These are phyloP conservation scores for Leishmania aethiopica DNA, from an alignment of 208 protist genomes.

Conservation along the genomic window DNA sequence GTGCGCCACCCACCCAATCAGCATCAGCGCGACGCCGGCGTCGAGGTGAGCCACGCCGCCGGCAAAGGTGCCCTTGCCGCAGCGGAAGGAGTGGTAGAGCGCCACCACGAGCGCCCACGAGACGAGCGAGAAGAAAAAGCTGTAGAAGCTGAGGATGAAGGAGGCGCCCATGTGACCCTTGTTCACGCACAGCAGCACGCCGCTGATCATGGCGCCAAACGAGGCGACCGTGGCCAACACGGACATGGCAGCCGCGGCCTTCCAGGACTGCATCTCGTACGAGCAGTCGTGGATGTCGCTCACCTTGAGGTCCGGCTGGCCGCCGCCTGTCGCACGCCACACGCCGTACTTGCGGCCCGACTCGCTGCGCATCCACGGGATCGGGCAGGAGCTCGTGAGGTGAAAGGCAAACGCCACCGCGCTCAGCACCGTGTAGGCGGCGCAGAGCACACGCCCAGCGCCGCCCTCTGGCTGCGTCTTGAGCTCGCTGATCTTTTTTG, in stretches of 20 bases:
- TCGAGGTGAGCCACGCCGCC: slow-evolving; percentile 45
- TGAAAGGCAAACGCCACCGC: slow-evolving; percentile 43
- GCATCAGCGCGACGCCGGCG: slow-evolving; percentile 45
- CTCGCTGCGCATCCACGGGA: slow-evolving; percentile 43
- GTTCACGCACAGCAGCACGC: slow-evolving; percentile 32
- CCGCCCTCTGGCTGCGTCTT: slow-evolving; percentile 34
- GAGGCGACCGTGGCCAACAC: slow-evolving; percentile 41
- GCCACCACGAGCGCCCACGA: slow-evolving; percentile 45
- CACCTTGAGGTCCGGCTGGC: slow-evolving; percentile 30
- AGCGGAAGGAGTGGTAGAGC: slow-evolving; percentile 46
- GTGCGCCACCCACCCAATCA: slow-evolving; percentile 39
- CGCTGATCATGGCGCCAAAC: slow-evolving; percentile 30
- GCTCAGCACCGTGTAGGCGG: slow-evolving; percentile 36
- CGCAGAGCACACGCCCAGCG: slow-evolving; percentile 15
- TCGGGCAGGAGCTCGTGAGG: slow-evolving; percentile 41
- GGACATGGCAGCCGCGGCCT: slow-evolving; percentile 42
- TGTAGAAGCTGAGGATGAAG: slow-evolving; percentile 47
- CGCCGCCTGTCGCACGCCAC: slow-evolving; percentile 46
- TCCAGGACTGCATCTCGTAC: slow-evolving; percentile 59
- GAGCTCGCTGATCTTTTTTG: slow-evolving; percentile 33
- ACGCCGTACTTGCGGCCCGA: slow-evolving; percentile 40
- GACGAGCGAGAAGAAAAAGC: slow-evolving; percentile 38
- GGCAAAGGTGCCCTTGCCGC: slow-evolving; percentile 38
- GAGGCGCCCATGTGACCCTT: slow-evolving; percentile 49
- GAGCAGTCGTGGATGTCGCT: slow-evolving; percentile 45